Percentiles rank a stretch among this genome's conserved stretches.
Evolutionary conservation across 2,329 filamentous ascomycete genomes (phyloP).

Genomic region (Chalaropsis ovoidea): DNA sequence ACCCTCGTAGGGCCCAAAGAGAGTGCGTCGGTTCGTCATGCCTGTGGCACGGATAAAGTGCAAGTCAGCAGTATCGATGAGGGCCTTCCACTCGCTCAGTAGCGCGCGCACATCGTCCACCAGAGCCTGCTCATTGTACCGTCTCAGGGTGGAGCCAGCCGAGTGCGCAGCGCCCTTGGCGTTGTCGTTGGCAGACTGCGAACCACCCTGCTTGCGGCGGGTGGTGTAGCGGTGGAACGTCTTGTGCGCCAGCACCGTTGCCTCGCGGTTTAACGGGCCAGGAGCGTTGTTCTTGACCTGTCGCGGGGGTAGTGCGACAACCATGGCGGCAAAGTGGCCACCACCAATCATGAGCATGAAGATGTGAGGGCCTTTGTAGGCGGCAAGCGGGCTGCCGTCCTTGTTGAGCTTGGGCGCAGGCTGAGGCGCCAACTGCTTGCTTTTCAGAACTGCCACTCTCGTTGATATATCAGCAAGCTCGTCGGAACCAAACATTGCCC

Average conservation of each 20-base stretch:
- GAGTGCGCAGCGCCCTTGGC: slow-evolving; percentile 92
- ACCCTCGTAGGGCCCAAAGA: slow-evolving; percentile 85
- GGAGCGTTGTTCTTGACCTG: slow-evolving; percentile 54
- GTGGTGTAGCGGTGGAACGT: slow-evolving; percentile 98
- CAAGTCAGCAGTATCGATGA: slow-evolving; percentile 75
- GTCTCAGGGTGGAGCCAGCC: slow-evolving; percentile 75
- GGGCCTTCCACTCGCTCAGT: slow-evolving; percentile 69
- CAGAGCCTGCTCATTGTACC: slow-evolving; percentile 88
- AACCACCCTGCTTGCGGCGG: slow-evolving; percentile 86
- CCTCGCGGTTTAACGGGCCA: slow-evolving; percentile 69
- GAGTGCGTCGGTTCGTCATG: slow-evolving; percentile 69
- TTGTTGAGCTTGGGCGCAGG: slow-evolving; percentile 44
- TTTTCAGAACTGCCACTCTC: slow-evolving; percentile 57
- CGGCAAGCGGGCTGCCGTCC: slow-evolving; percentile 46
- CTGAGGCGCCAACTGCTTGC: slow-evolving; percentile 65
- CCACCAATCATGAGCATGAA: slow-evolving; percentile 99
- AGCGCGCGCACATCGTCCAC: slow-evolving; percentile 78
- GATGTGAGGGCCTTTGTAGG: slow-evolving; percentile 66
- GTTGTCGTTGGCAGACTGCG: slow-evolving; percentile 86
- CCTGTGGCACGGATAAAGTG: slow-evolving; percentile 86
- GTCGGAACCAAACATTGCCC: slow-evolving; percentile 62
- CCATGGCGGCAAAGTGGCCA: slow-evolving; percentile 94
- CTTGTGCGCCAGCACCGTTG: slow-evolving; percentile 85
- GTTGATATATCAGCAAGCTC: slow-evolving; percentile 56
- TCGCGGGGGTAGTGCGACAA: slow-evolving; percentile 78